Evolutionary conservation across 805 yeast genomes (phyloP).

Genomic region (Yamadazyma paraphyllophila): DNA sequence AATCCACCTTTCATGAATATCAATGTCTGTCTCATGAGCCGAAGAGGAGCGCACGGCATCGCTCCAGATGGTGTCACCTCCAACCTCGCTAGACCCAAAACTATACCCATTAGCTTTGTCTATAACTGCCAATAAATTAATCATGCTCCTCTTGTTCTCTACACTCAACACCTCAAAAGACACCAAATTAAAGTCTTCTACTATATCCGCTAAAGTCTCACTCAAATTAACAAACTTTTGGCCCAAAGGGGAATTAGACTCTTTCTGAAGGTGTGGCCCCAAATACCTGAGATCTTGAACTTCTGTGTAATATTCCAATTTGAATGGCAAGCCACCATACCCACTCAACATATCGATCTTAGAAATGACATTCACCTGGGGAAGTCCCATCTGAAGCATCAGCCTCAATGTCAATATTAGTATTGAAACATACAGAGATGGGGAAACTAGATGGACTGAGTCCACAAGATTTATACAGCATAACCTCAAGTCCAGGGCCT

Average conservation of each 20-base stretch:
- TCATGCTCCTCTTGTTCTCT: slow-evolving; percentile 92
- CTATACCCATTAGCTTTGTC: slow-evolving; percentile 94
- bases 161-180: slow-evolving; percentile 86
- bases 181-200: slow-evolving; percentile 84
- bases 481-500: slow-evolving; percentile 61
- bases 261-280: slow-evolving; percentile 66
- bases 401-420: slow-evolving; percentile 78
- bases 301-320: slow-evolving; percentile 83
- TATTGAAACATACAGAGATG: slow-evolving; percentile 85
- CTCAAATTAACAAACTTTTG: slow-evolving; percentile 66
- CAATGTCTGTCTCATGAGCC: slow-evolving; percentile 49
- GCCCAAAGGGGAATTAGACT: slow-evolving; percentile 64
- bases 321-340: slow-evolving; percentile 81
- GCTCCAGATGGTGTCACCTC: slow-evolving; percentile 98
- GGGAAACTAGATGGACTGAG: slow-evolving; percentile 74
- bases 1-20: slow-evolving; percentile 94
- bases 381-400: slow-evolving; percentile 89
- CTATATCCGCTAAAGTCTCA: slow-evolving; percentile 73
- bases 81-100: slow-evolving; percentile 89
- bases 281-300: slow-evolving; percentile 79
- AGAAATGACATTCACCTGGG: slow-evolving; percentile 89
- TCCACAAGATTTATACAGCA: slow-evolving; percentile 88
- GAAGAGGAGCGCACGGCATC: slow-evolving; percentile 87
- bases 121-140: slow-evolving; percentile 66
- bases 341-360: slow-evolving; percentile 79